Conservation (phyloP, 2,329 filamentous ascomycete genomes). For the Aureobasidium sp. region DNA sequence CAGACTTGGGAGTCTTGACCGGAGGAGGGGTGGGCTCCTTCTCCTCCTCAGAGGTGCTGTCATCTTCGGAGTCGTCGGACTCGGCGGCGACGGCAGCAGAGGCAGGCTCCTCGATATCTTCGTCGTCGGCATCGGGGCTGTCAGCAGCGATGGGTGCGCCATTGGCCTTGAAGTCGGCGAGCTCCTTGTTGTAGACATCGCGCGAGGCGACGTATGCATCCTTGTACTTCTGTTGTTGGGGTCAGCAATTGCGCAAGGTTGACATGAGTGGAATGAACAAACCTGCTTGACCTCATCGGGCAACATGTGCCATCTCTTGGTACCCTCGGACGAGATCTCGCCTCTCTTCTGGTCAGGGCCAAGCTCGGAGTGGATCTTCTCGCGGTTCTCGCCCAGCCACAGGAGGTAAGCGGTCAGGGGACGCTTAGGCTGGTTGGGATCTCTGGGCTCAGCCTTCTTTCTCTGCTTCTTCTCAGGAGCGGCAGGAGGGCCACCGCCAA, state of each 20-base stretch:
- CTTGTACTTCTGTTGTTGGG: slow-evolving; percentile 40
- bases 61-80: slow-evolving; percentile 15
- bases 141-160: slow-evolving; percentile 28
- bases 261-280: neutral
- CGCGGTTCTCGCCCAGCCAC: slow-evolving; percentile 81
- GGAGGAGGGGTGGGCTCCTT: slow-evolving; percentile 27
- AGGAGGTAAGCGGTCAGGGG: slow-evolving; percentile 92
- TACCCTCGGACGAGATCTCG: slow-evolving; percentile 80
- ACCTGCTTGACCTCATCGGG: slow-evolving; percentile 61
- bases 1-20: slow-evolving; percentile 20
- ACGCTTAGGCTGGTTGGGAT: slow-evolving; percentile 91
- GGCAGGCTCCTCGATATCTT: neutral
- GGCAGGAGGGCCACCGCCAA: slow-evolving; percentile 8
- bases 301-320: slow-evolving; percentile 77
- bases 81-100: neutral
- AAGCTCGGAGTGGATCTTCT: slow-evolving; percentile 61
- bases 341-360: slow-evolving; percentile 55
- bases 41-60: slow-evolving; percentile 25
- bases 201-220: slow-evolving; percentile 50
- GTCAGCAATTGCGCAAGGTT: neutral
- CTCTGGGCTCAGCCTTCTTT: slow-evolving; percentile 42
- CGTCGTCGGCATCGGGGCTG: slow-evolving; percentile 22
- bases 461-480: slow-evolving; percentile 23
- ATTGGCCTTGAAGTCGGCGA: slow-evolving; percentile 47
- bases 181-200: slow-evolving; percentile 46